Base-by-base conservation (phyloP, 371 early-diverging fungal species). In the Apophysomyces elegans region DNA sequence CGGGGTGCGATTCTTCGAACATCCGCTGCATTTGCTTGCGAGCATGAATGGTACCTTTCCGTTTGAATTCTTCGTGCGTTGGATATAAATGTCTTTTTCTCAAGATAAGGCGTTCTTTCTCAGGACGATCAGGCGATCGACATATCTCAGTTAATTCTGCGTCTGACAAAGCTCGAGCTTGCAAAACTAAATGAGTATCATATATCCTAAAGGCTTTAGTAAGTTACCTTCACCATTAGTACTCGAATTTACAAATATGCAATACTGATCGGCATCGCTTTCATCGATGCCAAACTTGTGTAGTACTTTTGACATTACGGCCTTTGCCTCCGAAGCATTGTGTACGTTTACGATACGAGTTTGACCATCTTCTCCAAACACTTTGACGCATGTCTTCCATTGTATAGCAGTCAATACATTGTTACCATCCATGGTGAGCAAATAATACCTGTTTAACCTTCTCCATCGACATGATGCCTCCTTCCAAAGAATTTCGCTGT, bases 21-120 rank as follows among this genome's bases (percentile, higher is more conserved):
- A 61, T 36, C 11, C 61, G 57, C 14, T 64, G 61, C 8, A 62
- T 56, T 57, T 67, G 71, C 32, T 66, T 61, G 46, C 69, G 65
- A 3, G 70, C 68, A 45, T 78, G 81, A 50, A 78, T 66, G 0
- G 84, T 85, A 26, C 86, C 83, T 43, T 85, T 80, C 44, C 84
- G 73, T 71, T 87, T 86, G 37, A 86, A 79, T 37, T 87, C 79
- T 62, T 87, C 86, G 59, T 85, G 83, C 8, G 84, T 88, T 7
- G 86, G 81, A 37, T 84, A 89, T 60, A 79, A 77, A 69, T 93
- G 93, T 37, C 87, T 82, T 69, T 91, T 93, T 38, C 93, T 79
- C 62, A 94, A 63, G 56, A 92, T 90, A 39, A 94, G 72, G n/a
- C 89, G 83, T 59, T 94, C 92, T 45, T 88, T 88, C 64, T 89